phyloP scores from a whole-genome alignment of 1,139 yeast genomes.

The Yamadazyma dushanensis region DNA sequence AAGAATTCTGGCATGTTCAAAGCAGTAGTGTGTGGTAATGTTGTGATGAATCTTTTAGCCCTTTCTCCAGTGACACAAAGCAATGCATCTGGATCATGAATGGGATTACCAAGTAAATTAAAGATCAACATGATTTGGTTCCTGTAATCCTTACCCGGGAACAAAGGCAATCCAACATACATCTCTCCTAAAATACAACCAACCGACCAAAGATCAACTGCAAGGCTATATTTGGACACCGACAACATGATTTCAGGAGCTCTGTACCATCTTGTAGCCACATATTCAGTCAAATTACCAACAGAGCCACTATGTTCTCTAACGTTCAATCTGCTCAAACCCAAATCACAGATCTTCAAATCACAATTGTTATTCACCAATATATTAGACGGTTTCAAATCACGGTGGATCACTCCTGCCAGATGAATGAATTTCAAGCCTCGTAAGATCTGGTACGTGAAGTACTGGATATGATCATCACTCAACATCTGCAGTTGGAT shows the following conservation, averaged over 20 bases:
- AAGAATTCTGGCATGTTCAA: conserved; percentile 9
- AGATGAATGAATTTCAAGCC: conserved; percentile 65
- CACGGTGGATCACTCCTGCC: conserved; percentile 48
- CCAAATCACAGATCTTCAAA: conserved; percentile 55
- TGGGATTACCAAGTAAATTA: conserved; percentile 65
- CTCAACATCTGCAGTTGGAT: conserved; percentile 50
- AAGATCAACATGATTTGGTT: conserved; percentile 64
- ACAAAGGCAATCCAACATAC: conserved; percentile 62
- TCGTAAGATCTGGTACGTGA: conserved; percentile 62
- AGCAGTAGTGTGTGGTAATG: conserved; percentile 8
- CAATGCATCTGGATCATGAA: conserved; percentile 48
- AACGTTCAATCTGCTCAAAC: conserved; percentile 42
- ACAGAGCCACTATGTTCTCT: conserved; percentile 27
- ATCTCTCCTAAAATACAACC: conserved; percentile 76
- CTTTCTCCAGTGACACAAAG: conserved; percentile 57
- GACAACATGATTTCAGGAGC: conserved; percentile 80
- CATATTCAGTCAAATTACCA: conserved; percentile 59
- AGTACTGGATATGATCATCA: conserved; percentile 70
- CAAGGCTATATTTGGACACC: conserved; percentile 66
- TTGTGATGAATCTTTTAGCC: conserved; percentile 64
- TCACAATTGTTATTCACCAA: conserved; percentile 37
- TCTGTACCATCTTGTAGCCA: conserved; percentile 79
- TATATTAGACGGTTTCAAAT: conserved; percentile 40
- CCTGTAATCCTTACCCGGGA: conserved; percentile 78
- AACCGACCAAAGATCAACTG: conserved; percentile 78